Evolutionary conservation across 176 grass and related monocot genomes (phyloP).

Genomic region (Zea luxurians): DNA sequence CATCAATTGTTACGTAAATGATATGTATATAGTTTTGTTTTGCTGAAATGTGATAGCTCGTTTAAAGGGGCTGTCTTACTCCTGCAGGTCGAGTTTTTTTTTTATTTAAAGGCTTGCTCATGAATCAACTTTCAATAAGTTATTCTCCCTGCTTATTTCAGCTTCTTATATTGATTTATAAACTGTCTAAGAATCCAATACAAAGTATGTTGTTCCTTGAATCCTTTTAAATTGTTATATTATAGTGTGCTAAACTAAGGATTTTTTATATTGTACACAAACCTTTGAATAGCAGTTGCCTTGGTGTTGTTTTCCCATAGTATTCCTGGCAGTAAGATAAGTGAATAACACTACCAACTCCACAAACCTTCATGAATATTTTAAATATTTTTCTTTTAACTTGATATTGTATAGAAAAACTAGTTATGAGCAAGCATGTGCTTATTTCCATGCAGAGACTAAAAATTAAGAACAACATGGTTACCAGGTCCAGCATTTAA

Average conservation of each 20-base stretch:
- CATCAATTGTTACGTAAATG: too few species aligned
- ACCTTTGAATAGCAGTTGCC: not conserved
- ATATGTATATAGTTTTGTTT: too few species aligned
- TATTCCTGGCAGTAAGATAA: not conserved
- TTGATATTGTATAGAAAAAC: not conserved
- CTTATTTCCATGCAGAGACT: not conserved
- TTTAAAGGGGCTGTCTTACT: too few species aligned
- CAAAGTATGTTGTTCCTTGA: not conserved
- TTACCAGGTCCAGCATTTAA: not conserved
- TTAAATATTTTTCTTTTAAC: not conserved
- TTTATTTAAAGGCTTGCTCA: not conserved
- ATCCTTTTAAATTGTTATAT: not conserved
- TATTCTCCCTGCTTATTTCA: constrained; percentile 7
- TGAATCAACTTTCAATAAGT: not conserved
- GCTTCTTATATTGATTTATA: not conserved
- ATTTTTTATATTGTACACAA: not conserved
- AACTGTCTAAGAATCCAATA: not conserved
- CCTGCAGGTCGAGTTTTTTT: too few species aligned
- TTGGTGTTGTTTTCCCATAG: not conserved
- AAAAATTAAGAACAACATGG: not conserved
- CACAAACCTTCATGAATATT: not conserved
- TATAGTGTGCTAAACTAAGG: not conserved
- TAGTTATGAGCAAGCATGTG: not conserved
- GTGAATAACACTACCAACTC: not conserved
- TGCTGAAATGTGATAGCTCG: too few species aligned